Evolutionary conservation across 371 early-diverging fungal genomes (phyloP), one percentile per base, ranked within the genome.

Genomic region (Saksenaea vasiformis): DNA sequence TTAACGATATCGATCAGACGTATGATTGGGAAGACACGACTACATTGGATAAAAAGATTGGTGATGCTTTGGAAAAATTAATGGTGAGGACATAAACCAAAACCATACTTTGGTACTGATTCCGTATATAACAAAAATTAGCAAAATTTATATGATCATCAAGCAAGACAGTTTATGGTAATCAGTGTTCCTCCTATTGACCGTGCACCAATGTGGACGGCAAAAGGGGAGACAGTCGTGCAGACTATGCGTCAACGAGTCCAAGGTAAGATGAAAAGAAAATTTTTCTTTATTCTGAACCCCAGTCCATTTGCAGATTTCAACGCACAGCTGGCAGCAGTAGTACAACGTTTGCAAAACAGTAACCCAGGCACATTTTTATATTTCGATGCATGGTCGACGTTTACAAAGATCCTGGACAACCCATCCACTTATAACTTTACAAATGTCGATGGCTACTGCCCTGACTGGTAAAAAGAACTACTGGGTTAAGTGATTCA

Each of bases 171-270:
- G 13, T 72, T 74, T 56, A 65, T 74, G 56, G 51, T 78, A 10
- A 61, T 78, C 15, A 76, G 64, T 35, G 70, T 78, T 5, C 79
- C 79, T 24, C 79, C 79, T 15, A 65, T 78, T 26, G 74, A 78
- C 31, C 68, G 70, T 15, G 58, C 74, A 3, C 79, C 76, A 14
- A 51, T 62, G 36, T 78, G 76, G 76, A 28, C 53, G n/a, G 24
- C 24, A 19, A 41, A 54, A 56, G 39, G 60, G 1, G 38, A 54
- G 43, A n/a, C 36, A 17, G 36, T 36, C 15, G 60, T 55, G 35
- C 47, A 60, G 8, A 27, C 19, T 2, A 64, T 68, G 0, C 51
- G 61, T 11, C 44, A 35, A 19, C 72, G 73, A 35, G 75, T 72
- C 22, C 47, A 44, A 51, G 69, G 72, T 70, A 59, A 66, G 35